Base-by-base conservation (phyloP, 83 land plant species). In the Isoetes engelmannii region DNA sequence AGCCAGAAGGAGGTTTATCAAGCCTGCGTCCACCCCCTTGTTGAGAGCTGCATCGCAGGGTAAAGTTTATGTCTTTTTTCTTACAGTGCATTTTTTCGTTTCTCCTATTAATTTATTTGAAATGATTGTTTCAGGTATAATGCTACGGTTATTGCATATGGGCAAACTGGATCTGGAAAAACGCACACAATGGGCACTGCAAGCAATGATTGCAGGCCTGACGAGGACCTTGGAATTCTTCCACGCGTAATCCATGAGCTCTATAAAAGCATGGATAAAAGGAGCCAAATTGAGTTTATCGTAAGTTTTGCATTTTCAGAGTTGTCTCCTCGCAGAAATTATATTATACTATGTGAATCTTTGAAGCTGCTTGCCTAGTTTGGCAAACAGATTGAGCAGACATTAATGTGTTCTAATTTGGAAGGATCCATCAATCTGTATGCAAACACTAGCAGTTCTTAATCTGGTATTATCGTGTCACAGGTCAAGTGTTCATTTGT, bases 121-220 rank as follows among this genome's bases (percentile, higher is more conserved):
- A 12, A 51, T 7, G 9, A 45, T 17, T 69, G 12, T 12, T 59
- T 42, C 65, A 78, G 81, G 77, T 78, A 78, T 53, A 78, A 78
- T 73, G 81, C 81, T 61, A 78, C 81, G 42, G 77, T 78, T 43
- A 47, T 78, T 69, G 81, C 81, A 20, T 78, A 78, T 45, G 81
- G 81, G 9, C 81, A 78, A 48, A 78, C 81, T 5, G 81, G 81
- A 21, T 78, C 81, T 37, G 81, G 81, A 20, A 78, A 78, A 53
- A 78, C 81, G 41, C 70, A 74, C 43, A 78, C 81, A 19, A 78
- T 78, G 81, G 81, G 81, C 4, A 74, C 77, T 68, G 77, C 72
- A 3, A 78, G 68, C 54, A 72, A 19, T 57, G 15, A 55, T 46
- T 42, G 55, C 8, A 15, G 57, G 9, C 46, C 49, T 18, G 81